phyloP scores from a whole-genome alignment of 2,329 filamentous ascomycete genomes.

The Talaromyces sp. region DNA sequence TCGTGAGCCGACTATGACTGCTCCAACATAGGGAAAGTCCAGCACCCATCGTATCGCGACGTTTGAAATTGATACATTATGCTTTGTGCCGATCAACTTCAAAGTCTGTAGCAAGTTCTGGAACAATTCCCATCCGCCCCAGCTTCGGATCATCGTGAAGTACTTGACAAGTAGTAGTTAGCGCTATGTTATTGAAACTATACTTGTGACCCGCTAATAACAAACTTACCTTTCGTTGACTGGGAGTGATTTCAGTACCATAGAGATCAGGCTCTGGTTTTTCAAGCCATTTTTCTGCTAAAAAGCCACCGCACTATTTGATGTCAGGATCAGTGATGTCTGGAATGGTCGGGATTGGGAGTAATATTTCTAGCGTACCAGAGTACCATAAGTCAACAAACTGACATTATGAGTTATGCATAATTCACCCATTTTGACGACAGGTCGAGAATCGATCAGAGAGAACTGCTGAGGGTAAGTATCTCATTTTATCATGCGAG shows the following conservation, averaged over 20 bases:
- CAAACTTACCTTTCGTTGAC: conserved; percentile 14
- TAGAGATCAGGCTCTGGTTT: conserved; percentile 12
- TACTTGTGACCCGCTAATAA: background rate
- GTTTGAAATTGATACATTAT: conserved; percentile 15
- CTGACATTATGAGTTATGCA: conserved; percentile 41
- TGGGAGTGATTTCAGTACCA: conserved; percentile 12
- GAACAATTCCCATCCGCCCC: conserved; percentile 12
- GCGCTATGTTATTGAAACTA: background rate
- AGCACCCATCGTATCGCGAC: conserved; percentile 16
- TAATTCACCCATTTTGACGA: conserved; percentile 35
- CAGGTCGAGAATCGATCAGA: conserved; percentile 40
- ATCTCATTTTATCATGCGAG: background rate
- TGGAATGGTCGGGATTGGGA: background rate
- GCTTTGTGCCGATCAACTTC: conserved; percentile 7
- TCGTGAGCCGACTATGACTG: conserved; percentile 13
- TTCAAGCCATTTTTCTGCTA: conserved; percentile 14
- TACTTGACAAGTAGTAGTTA: background rate
- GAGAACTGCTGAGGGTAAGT: conserved; percentile 32
- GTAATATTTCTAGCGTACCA: conserved; percentile 25
- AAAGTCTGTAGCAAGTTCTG: conserved; percentile 5
- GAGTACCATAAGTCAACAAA: conserved; percentile 44
- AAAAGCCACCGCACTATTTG: conserved; percentile 13
- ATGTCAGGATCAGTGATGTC: background rate
- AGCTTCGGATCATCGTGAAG: conserved; percentile 14
- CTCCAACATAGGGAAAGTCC: conserved; percentile 12